Evolutionary conservation across 257 asterid species (phyloP).

Genomic region (Plantago elongata): DNA sequence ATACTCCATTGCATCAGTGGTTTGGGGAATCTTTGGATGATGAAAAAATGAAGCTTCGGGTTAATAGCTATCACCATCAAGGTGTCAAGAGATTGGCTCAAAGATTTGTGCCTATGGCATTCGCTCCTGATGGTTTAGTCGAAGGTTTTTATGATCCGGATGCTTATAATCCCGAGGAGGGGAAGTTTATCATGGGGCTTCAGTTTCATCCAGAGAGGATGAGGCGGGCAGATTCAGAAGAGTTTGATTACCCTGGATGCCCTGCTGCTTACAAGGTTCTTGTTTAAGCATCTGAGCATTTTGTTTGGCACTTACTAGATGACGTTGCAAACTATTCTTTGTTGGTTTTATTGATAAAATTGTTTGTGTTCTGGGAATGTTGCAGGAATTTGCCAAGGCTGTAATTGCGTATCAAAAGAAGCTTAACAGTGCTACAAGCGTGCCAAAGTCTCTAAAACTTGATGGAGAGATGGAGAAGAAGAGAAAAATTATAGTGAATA

Average conservation of each 20-base stretch:
- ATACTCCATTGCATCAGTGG: constrained; percentile 71
- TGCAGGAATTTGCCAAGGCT: constrained; percentile 44
- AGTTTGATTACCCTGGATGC: constrained; percentile 89
- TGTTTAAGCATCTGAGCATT: neutral
- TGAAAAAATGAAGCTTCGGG: constrained; percentile 46
- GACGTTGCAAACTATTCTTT: neutral
- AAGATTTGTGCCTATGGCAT: constrained; percentile 85
- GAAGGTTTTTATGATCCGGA: constrained; percentile 93
- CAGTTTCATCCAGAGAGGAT: constrained; percentile 94
- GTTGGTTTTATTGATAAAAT: neutral
- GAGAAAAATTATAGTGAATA: constrained; percentile 36
- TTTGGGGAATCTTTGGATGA: constrained; percentile 51
- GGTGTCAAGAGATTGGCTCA: constrained; percentile 82
- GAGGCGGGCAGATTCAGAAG: constrained; percentile 53
- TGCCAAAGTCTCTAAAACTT: constrained; percentile 30
- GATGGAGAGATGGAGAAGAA: constrained; percentile 44
- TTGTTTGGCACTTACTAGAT: neutral
- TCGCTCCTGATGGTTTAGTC: constrained; percentile 73
- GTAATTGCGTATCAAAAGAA: constrained; percentile 43
- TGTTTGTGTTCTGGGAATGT: neutral
- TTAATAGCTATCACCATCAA: constrained; percentile 92
- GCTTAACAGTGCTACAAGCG: constrained; percentile 17
- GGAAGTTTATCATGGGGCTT: constrained; percentile 85
- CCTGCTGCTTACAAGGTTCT: constrained; percentile 11
- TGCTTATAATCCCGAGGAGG: constrained; percentile 73